Evolutionary conservation across 2,329 filamentous ascomycete species (phyloP).

Genomic region (Ascochyta pisi): DNA sequence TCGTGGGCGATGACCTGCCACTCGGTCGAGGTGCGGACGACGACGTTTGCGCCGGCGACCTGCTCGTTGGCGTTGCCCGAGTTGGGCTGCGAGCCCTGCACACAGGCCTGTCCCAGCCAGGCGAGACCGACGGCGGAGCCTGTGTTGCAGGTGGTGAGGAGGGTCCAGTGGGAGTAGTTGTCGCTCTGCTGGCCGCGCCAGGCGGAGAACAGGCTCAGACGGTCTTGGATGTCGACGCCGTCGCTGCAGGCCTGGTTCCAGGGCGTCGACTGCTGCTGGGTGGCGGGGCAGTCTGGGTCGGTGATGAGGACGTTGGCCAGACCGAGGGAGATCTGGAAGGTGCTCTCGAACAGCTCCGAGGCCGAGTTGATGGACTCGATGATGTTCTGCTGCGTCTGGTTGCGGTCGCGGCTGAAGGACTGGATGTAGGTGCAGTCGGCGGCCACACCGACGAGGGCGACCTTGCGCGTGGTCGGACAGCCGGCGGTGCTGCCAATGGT

Average conservation of each 20-base stretch:
- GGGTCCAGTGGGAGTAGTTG: slow-evolving; percentile 89
- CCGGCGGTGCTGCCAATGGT: slow-evolving; percentile 84
- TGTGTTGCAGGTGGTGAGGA: slow-evolving; percentile 82
- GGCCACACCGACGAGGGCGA: slow-evolving; percentile 89
- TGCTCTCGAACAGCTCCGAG: slow-evolving; percentile 84
- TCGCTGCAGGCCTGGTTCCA: slow-evolving; percentile 84
- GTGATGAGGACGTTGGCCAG: slow-evolving; percentile 85
- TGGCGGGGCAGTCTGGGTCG: slow-evolving; percentile 74
- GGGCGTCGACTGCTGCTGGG: slow-evolving; percentile 68
- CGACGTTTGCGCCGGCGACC: slow-evolving; percentile 86
- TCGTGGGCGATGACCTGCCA: slow-evolving; percentile 98
- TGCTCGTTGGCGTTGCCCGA: slow-evolving; percentile 66
- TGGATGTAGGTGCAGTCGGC: slow-evolving; percentile 90
- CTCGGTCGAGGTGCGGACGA: slow-evolving; percentile 80
- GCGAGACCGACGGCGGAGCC: slow-evolving; percentile 86
- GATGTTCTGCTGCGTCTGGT: slow-evolving; percentile 74
- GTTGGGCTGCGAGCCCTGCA: slow-evolving; percentile 60
- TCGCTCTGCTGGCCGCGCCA: slow-evolving; percentile 85
- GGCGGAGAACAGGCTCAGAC: slow-evolving; percentile 83
- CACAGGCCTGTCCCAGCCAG: slow-evolving; percentile 89
- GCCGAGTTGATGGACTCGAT: slow-evolving; percentile 86
- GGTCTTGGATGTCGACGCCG: slow-evolving; percentile 70
- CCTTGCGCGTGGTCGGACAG: slow-evolving; percentile 87
- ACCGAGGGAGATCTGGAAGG: slow-evolving; percentile 94
- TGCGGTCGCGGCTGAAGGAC: slow-evolving; percentile 74